Evolutionary conservation across 2,329 filamentous ascomycete species (phyloP).

Genomic region (Mariannaea elegans): DNA sequence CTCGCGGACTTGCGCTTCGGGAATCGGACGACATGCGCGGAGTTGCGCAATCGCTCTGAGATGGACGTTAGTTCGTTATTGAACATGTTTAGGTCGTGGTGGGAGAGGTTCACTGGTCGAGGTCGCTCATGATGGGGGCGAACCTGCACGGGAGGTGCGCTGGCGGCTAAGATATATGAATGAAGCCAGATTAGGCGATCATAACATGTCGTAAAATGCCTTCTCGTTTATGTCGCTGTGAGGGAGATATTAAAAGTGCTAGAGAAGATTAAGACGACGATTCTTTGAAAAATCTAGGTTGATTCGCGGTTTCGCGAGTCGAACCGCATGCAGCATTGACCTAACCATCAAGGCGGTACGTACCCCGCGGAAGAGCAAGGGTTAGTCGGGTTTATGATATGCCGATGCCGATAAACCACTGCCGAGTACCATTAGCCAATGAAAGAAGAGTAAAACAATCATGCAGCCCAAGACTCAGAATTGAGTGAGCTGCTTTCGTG

Average conservation of each 20-base stretch:
- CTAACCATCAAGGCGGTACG: conserved; percentile 23
- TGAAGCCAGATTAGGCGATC: conserved; percentile 18
- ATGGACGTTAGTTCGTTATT: conserved; percentile 23
- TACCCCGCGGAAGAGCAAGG: conserved; percentile 14
- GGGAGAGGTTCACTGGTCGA: conserved; percentile 76
- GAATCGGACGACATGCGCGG: conserved; percentile 94
- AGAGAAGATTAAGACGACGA: conserved; percentile 22
- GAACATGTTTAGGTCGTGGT: not conserved
- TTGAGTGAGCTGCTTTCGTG: conserved; percentile 33
- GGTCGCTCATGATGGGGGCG: conserved; percentile 77
- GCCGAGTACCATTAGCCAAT: conserved; percentile 32
- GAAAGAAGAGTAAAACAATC: conserved; percentile 26
- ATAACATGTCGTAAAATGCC: conserved; percentile 39
- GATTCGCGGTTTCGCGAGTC: conserved; percentile 29
- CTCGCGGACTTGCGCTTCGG: conserved; percentile 93
- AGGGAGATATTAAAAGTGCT: conserved; percentile 7
- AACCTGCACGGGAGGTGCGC: conserved; percentile 32
- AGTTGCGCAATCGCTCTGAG: conserved; percentile 91
- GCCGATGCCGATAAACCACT: conserved; percentile 3
- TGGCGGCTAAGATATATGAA: conserved; percentile 29
- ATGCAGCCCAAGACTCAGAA: conserved; percentile 23
- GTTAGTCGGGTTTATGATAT: conserved; percentile 19
- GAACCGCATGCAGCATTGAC: conserved; percentile 13
- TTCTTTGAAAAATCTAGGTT: conserved; percentile 24
- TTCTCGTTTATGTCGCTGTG: not conserved